Base-by-base conservation (phyloP, 1,284 basidiomycete species). In the Malassezia psittaci region DNA sequence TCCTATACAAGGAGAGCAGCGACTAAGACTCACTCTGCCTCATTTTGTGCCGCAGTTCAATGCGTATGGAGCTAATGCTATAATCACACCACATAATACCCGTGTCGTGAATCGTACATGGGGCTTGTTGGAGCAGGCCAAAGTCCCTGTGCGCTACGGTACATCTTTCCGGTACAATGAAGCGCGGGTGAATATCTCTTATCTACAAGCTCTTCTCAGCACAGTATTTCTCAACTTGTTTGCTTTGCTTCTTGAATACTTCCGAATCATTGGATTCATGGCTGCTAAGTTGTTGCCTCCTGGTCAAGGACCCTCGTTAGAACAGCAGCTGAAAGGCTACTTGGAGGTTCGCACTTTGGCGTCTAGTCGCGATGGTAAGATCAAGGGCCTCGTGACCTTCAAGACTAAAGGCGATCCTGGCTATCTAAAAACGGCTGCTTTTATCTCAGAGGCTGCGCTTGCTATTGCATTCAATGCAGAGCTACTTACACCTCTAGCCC, bases 371-470 rank as follows among this genome's bases (percentile, higher is more conserved):
- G 79, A 5, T 76, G 79, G 16, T 76, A 81, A n/a, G 2, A 52
- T 59, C 7, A 39, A 55, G 38, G 77, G 80, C 47, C 81, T 85
- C 32, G 83, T 84, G 61, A 83, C 79, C 1, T 79, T 81, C 35
- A 75, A 83, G 49, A 84, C 82, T 1, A 78, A 82, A 41, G 86
- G 86, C n/a, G 87, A 90, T 68, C 85, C 87, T 4, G 87, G 88
- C 2, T 89, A 90, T 74, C 72, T 80, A 15, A 76, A 83, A 36
- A 84, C 86, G 1, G 78, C 84, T 5, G 76, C 84, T 39, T 82
- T 90, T 79, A 79, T 88, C 24, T 78, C 82, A 3, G 88, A 91
- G 77, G 81, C 81, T 12, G 88, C 86, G 0, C 79, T 90, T 8
- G 79, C 81, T 6, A 77, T 88, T 44, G 75, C 84, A 33, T 78